A percentile compares a stretch with the other conserved stretches of the same genome.
Conservation (phyloP, 192 early-diverging fungal genomes). For the Coemansia sp. region DNA sequence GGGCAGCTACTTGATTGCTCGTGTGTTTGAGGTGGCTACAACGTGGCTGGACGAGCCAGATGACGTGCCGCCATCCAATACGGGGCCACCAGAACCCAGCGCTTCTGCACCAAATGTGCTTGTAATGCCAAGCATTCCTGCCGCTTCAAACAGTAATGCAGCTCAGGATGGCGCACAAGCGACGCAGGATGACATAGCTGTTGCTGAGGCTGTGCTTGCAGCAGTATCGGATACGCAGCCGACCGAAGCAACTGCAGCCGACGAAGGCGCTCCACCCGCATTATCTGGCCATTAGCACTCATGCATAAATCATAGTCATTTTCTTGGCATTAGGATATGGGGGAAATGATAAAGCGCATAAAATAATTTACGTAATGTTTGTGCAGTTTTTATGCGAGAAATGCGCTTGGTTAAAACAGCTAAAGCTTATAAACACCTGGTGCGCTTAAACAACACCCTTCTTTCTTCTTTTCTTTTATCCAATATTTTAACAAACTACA, state of each 20-base stretch:
- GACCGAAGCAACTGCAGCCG: not conserved
- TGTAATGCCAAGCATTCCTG: not conserved
- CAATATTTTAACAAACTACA: too few species aligned
- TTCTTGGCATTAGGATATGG: too few species aligned
- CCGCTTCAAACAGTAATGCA: not conserved
- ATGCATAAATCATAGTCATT: too few species aligned
- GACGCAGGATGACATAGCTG: not conserved
- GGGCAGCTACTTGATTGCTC: slow-evolving; percentile 8
- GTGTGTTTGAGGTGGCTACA: slow-evolving; percentile 1
- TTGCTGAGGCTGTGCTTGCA: slow-evolving; percentile 1
- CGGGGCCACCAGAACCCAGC: not conserved
- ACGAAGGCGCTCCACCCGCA: not conserved
- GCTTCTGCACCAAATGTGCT: not conserved
- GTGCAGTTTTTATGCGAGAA: too few species aligned
- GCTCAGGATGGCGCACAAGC: not conserved
- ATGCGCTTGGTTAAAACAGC: not conserved
- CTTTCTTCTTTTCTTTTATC: slow-evolving; percentile 1
- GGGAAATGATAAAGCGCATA: too few species aligned
- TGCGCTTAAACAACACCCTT: too few species aligned
- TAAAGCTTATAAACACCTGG: not conserved
- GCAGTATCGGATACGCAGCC: not conserved
- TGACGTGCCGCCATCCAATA: not conserved
- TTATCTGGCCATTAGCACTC: not conserved
- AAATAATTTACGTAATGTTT: too few species aligned
- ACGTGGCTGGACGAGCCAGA: not conserved